Percentiles rank a stretch among this genome's conserved stretches.
phyloP scores from a whole-genome alignment of 2,329 filamentous ascomycete species.

The Fusarium nelsonii region DNA sequence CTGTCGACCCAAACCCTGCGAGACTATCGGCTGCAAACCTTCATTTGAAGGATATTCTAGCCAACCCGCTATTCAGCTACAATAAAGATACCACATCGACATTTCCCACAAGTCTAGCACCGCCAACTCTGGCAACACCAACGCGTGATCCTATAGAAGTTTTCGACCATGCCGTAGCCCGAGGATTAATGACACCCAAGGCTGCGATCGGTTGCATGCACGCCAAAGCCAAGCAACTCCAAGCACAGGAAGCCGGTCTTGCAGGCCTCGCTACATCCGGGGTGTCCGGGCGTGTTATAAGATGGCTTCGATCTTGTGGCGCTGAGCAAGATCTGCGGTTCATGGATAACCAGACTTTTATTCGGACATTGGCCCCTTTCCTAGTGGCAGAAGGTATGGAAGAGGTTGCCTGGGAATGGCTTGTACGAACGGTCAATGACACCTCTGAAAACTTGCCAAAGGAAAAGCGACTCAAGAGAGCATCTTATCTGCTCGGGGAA shows the following conservation, averaged over 20 bases:
- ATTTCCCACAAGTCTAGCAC: constrained; percentile 26
- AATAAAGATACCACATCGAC: constrained; percentile 44
- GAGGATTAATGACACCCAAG: constrained; percentile 67
- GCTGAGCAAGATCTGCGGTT: constrained; percentile 62
- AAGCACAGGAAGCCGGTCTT: constrained; percentile 42
- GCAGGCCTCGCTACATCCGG: constrained; percentile 56
- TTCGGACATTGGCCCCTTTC: constrained; percentile 61
- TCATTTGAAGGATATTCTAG: constrained; percentile 68
- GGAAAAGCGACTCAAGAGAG: constrained; percentile 46
- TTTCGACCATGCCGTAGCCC: constrained; percentile 67
- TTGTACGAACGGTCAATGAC: constrained; percentile 57
- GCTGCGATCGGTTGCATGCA: constrained; percentile 67
- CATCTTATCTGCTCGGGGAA: constrained; percentile 53
- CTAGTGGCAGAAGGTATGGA: constrained; percentile 66
- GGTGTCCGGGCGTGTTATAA: constrained; percentile 62
- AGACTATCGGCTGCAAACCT: constrained; percentile 57
- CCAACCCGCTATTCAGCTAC: constrained; percentile 67
- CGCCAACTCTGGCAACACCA: constrained; percentile 23
- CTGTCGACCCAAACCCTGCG: constrained; percentile 39
- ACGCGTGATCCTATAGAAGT: constrained; percentile 63
- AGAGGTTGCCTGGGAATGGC: constrained; percentile 65
- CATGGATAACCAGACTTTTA: constrained; percentile 55
- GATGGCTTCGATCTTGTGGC: constrained; percentile 67
- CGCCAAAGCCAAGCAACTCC: constrained; percentile 60
- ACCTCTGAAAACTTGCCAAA: constrained; percentile 35